Evolutionary conservation across 2,329 filamentous ascomycete genomes (phyloP).

Genomic region (Thermothelomyces thermophilus): DNA sequence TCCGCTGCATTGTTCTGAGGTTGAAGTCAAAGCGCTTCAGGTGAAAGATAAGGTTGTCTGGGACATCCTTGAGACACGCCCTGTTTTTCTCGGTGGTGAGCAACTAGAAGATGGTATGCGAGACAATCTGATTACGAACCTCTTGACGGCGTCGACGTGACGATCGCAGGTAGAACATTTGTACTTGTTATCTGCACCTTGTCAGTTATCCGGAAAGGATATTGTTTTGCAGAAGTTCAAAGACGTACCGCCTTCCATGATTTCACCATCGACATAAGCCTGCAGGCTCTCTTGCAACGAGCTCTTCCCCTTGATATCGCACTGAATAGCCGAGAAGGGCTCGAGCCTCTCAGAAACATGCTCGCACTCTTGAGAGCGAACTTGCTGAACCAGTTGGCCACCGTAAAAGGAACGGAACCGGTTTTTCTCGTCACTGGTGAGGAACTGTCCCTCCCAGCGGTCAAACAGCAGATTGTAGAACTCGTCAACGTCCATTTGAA

Average conservation of each 20-base stretch:
- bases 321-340: conserved; percentile 89
- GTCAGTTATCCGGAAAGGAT: not conserved
- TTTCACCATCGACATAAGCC: conserved; percentile 92
- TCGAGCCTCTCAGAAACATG: conserved; percentile 90
- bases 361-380: conserved; percentile 88
- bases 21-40: conserved; percentile 85
- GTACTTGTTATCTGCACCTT: conserved; percentile 78
- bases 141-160: conserved; percentile 88
- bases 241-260: conserved; percentile 75
- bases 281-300: conserved; percentile 80
- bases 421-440: conserved; percentile 59
- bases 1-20: conserved; percentile 66
- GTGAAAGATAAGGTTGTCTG: conserved; percentile 92
- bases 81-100: conserved; percentile 35
- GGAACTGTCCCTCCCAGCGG: conserved; percentile 78
- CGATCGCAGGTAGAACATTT: conserved; percentile 86
- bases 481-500: conserved; percentile 97
- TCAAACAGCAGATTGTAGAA: conserved; percentile 95
- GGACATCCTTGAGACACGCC: conserved; percentile 85
- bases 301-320: conserved; percentile 89
- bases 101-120: conserved; percentile 3
- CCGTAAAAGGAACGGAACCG: conserved; percentile 79
- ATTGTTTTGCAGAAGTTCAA: not conserved
- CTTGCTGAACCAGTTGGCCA: conserved; percentile 86
- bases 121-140: conserved; percentile 39